Conservation (phyloP, 2,329 filamentous ascomycete species). For the Coniochaeta sp. region DNA sequence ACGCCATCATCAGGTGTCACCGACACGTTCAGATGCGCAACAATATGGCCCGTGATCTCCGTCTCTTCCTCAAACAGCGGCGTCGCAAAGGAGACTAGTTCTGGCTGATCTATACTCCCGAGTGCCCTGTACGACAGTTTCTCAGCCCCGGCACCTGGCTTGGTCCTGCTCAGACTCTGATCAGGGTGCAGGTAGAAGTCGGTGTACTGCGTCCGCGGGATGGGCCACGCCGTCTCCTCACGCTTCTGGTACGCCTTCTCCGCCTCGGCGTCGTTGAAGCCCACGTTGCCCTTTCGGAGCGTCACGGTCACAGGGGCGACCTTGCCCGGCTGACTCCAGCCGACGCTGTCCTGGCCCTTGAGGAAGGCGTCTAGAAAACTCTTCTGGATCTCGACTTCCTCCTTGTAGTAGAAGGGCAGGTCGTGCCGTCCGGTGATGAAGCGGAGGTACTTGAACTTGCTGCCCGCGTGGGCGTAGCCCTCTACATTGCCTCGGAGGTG, state of each 20-base stretch:
- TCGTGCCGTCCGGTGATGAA: conserved; percentile 66
- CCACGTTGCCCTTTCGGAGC: conserved; percentile 58
- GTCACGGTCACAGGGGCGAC: conserved; percentile 52
- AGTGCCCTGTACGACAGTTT: conserved; percentile 53
- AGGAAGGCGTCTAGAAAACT: conserved; percentile 66
- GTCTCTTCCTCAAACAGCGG: conserved; percentile 52
- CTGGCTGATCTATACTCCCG: conserved; percentile 44
- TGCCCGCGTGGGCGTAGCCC: conserved; percentile 56
- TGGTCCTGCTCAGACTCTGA: conserved; percentile 26
- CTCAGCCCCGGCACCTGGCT: conserved; percentile 16
- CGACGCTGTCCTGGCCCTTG: conserved; percentile 51
- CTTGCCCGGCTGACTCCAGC: conserved; percentile 33
- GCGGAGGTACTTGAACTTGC: conserved; percentile 59
- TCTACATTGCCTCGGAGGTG: conserved; percentile 63
- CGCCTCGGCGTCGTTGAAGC: conserved; percentile 54
- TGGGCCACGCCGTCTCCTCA: conserved; percentile 57
- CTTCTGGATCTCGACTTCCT: conserved; percentile 60
- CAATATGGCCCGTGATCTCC: conserved; percentile 62
- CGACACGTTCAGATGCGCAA: conserved; percentile 57
- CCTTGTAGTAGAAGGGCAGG: conserved; percentile 63
- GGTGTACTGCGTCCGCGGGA: conserved; percentile 56
- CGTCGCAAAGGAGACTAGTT: conserved; percentile 50
- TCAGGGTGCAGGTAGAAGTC: conserved; percentile 50
- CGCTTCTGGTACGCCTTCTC: conserved; percentile 49
- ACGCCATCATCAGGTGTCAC: conserved; percentile 41